phyloP scores from a whole-genome alignment of 176 grass and related monocot genomes.

The Aegilops umbellulata region DNA sequence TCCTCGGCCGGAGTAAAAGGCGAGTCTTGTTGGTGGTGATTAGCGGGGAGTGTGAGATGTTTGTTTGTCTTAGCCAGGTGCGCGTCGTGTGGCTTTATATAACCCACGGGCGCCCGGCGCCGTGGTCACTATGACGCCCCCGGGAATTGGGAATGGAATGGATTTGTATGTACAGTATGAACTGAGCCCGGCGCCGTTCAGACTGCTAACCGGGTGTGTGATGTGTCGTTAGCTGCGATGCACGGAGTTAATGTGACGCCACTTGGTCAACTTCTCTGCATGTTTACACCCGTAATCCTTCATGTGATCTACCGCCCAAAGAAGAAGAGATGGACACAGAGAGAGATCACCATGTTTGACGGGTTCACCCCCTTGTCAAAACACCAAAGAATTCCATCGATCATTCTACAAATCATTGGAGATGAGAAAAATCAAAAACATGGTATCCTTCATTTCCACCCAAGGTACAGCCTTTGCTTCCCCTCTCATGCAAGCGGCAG shows the following conservation, averaged over 20 bases:
- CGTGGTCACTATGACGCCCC: not conserved
- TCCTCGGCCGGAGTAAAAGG: not conserved
- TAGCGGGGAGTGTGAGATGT: not conserved
- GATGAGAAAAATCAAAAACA: too few relatives aligned
- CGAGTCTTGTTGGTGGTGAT: not conserved
- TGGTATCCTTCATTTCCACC: too few relatives aligned
- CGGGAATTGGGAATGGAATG: not conserved
- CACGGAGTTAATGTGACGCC: not conserved
- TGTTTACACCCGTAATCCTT: constrained; percentile 21
- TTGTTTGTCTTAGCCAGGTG: not conserved
- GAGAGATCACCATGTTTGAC: not conserved
- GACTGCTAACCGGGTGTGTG: not conserved
- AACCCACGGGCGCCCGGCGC: not conserved
- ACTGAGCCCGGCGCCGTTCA: not conserved
- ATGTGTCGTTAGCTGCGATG: not conserved
- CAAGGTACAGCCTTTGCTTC: too few relatives aligned
- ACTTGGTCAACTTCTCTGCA: constrained; percentile 4
- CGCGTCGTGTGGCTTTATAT: constrained; percentile 28
- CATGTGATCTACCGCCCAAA: not conserved
- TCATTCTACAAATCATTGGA: too few relatives aligned
- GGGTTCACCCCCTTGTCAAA: not conserved
- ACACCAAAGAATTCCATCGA: not conserved
- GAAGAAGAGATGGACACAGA: too few relatives aligned
- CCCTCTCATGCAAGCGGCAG: rapidly evolving
- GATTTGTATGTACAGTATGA: not conserved